These are phyloP conservation scores for Mortierella hygrophila DNA, from an alignment of 192 early-diverging fungal genomes.

Conservation along the genomic window DNA sequence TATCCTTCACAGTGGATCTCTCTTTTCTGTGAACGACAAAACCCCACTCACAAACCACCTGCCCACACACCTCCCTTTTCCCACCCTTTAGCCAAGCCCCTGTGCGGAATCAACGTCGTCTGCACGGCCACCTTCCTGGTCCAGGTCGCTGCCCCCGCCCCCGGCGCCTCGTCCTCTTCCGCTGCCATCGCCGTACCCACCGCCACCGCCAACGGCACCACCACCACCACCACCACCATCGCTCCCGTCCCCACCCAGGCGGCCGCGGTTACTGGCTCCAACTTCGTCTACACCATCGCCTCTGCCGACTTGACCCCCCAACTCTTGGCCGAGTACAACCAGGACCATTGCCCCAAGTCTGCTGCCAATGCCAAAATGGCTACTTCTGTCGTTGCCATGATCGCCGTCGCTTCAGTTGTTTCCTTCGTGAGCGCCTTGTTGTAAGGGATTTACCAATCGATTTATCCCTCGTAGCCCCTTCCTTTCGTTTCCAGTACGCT, in stretches of 20 bases:
- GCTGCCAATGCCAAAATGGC: slow-evolving; percentile 30
- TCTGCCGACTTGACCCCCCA: slow-evolving; percentile 32
- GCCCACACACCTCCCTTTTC: neutral
- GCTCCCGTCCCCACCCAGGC: neutral
- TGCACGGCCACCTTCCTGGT: slow-evolving; percentile 37
- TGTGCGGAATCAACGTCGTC: slow-evolving; percentile 32
- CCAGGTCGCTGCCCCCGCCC: neutral
- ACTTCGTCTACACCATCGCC: slow-evolving; percentile 8
- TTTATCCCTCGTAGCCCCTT: neutral
- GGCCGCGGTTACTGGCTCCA: neutral
- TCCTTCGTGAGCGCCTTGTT: slow-evolving; percentile 36
- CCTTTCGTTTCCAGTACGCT: neutral
- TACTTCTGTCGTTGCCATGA: slow-evolving; percentile 22
- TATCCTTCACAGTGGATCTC: neutral
- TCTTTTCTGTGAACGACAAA: no score
- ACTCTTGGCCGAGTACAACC: slow-evolving; percentile 34
- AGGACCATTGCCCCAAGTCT: slow-evolving; percentile 18
- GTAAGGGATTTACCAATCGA: neutral
- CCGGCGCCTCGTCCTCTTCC: neutral
- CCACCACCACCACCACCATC: neutral
- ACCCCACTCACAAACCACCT: neutral
- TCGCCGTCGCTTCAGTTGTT: slow-evolving; percentile 19
- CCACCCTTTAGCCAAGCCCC: slow-evolving; percentile 15
- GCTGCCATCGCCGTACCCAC: neutral
- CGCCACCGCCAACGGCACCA: neutral